phyloP scores from a whole-genome alignment of 176 grass and related monocot genomes.

The Ensete glaucum region DNA sequence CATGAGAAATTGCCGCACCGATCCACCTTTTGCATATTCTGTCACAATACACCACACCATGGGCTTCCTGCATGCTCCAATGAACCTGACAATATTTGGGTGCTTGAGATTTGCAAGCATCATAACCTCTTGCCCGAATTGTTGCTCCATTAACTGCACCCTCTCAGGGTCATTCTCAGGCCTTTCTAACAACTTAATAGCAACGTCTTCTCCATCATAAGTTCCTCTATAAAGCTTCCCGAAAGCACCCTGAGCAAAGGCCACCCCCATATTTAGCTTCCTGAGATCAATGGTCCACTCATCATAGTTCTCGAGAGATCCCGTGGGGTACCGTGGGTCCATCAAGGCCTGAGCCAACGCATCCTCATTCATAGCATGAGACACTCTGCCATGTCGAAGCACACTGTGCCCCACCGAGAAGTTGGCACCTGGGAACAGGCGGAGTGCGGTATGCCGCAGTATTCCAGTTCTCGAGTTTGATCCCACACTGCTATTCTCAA shows the following conservation, averaged over 20 bases:
- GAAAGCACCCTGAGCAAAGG: slow-evolving; percentile 78
- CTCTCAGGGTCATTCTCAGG: slow-evolving; percentile 51
- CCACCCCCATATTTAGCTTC: slow-evolving; percentile 55
- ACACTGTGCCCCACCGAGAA: slow-evolving; percentile 57
- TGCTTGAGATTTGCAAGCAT: slow-evolving; percentile 73
- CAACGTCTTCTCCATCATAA: slow-evolving; percentile 62
- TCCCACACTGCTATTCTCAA: slow-evolving; percentile 47
- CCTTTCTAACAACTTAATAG: slow-evolving; percentile 71
- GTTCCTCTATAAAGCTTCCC: slow-evolving; percentile 73
- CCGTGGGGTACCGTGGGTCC: slow-evolving; percentile 49
- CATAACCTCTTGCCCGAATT: slow-evolving; percentile 73
- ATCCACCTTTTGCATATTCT: slow-evolving; percentile 68
- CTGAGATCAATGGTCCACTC: slow-evolving; percentile 75
- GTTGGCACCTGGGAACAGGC: slow-evolving; percentile 30
- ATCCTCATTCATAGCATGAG: slow-evolving; percentile 56
- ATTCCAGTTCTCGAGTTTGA: slow-evolving; percentile 58
- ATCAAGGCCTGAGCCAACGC: slow-evolving; percentile 72
- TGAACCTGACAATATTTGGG: slow-evolving; percentile 59
- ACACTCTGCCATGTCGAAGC: slow-evolving; percentile 44
- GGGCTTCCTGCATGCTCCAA: slow-evolving; percentile 72
- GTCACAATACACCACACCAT: slow-evolving; percentile 78
- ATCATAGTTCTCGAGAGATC: slow-evolving; percentile 57
- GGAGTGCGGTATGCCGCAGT: slow-evolving; percentile 52
- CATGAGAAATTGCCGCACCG: slow-evolving; percentile 58
- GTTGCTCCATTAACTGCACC: slow-evolving; percentile 59